These are phyloP conservation scores for Populus tomentosa DNA, from an alignment of 441 rosid species.

Conservation along the genomic window DNA sequence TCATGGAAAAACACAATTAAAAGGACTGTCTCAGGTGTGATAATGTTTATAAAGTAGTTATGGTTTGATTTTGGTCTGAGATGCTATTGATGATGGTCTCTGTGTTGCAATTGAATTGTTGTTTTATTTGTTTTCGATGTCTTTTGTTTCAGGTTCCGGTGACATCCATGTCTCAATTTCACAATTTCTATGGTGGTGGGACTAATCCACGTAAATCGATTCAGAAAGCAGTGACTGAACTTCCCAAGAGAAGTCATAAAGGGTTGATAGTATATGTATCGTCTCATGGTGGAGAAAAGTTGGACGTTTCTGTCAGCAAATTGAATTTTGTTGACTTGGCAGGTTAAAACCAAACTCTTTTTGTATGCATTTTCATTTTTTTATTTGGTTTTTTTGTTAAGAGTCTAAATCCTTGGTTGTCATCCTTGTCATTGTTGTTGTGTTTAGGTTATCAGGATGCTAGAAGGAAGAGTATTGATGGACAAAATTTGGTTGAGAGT, in stretches of 20 bases:
- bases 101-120: no score
- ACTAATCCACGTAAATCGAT: slow-evolving; percentile 25
- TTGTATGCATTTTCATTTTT: neutral
- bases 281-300: slow-evolving; percentile 7
- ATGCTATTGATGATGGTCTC: no score
- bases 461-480: slow-evolving; percentile 40
- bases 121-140: neutral
- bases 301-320: slow-evolving; percentile 34
- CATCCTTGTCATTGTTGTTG: no score
- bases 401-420: neutral
- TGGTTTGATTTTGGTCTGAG: no score
- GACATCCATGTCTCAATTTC: slow-evolving; percentile 50
- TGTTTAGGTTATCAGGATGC: slow-evolving; percentile 64
- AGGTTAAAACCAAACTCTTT: slow-evolving; percentile 33
- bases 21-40: slow-evolving; percentile 76
- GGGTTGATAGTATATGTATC: slow-evolving; percentile 51
- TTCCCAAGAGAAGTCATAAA: slow-evolving; percentile 40
- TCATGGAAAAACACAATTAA: slow-evolving; percentile 53
- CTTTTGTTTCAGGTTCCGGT: slow-evolving; percentile 40
- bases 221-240: slow-evolving; percentile 29
- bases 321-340: slow-evolving; percentile 72
- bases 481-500: slow-evolving; percentile 34
- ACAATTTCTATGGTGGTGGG: slow-evolving; percentile 30
- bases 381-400: neutral
- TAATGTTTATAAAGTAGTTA: neutral